A percentile compares a stretch with the other conserved stretches of the same genome.
These are phyloP conservation scores for Clarireedia paspali DNA, from an alignment of 2,329 filamentous ascomycete species.

Conservation along the genomic window DNA sequence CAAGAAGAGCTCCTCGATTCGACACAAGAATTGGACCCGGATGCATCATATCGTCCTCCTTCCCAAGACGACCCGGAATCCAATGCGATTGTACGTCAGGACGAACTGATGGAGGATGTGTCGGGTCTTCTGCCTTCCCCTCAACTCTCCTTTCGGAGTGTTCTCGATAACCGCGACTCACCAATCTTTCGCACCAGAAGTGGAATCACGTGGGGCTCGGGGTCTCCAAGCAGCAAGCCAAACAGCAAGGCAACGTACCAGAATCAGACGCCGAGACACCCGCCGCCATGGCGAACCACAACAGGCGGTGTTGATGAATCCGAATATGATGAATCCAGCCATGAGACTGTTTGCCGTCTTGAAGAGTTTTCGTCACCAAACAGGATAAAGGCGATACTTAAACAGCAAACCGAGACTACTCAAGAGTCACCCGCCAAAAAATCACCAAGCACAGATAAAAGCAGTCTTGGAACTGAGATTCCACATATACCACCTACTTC, in stretches of 20 bases:
- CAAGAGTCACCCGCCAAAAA: conserved; percentile 13
- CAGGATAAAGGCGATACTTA: conserved; percentile 41
- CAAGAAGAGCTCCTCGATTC: conserved; percentile 14
- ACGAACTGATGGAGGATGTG: not conserved
- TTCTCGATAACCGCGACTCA: conserved; percentile 24
- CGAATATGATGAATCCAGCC: conserved; percentile 45
- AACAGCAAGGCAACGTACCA: not conserved
- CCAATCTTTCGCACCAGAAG: conserved; percentile 18
- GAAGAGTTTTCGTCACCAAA: conserved; percentile 39
- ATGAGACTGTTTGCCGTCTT: conserved; percentile 23
- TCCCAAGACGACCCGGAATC: conserved; percentile 4
- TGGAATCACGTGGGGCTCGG: not conserved
- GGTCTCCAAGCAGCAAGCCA: not conserved
- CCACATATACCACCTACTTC: not conserved
- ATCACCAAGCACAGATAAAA: conserved; percentile 1
- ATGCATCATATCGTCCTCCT: conserved; percentile 17
- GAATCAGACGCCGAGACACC: conserved; percentile 13
- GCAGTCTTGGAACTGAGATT: not conserved
- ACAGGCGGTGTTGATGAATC: conserved; percentile 41
- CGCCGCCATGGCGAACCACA: conserved; percentile 13
- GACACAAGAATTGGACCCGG: conserved; percentile 18
- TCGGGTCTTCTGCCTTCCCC: conserved; percentile 12
- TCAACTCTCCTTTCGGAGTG: conserved; percentile 24
- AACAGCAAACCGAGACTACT: conserved; percentile 31
- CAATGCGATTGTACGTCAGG: not conserved